Evolutionary conservation across 2,329 filamentous ascomycete species (phyloP).

Genomic region (Trichoderma sp.): DNA sequence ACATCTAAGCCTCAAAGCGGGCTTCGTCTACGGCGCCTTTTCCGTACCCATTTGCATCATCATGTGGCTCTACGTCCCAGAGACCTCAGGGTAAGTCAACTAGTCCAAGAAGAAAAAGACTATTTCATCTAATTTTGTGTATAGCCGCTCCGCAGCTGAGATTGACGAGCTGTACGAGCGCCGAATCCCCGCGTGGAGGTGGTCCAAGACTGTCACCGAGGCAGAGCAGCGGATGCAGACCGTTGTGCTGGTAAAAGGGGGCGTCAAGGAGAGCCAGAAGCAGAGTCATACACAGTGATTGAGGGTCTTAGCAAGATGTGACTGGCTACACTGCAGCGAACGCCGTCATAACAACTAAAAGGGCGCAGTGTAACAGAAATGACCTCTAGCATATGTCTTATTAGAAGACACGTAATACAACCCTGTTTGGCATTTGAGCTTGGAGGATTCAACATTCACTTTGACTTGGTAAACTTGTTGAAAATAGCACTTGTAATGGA

Average conservation of each 20-base stretch:
- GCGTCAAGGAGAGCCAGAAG: background rate
- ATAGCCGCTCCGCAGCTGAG: background rate
- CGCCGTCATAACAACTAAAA: background rate
- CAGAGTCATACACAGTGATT: background rate
- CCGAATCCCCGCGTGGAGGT: background rate
- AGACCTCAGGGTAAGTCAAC: background rate
- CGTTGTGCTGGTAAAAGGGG: background rate
- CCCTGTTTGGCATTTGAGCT: too few relatives aligned
- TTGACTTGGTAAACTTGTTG: too few relatives aligned
- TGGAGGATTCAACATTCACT: too few relatives aligned
- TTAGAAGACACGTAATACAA: background rate
- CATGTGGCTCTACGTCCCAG: background rate
- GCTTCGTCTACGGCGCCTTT: background rate
- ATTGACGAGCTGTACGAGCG: background rate
- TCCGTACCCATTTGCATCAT: background rate
- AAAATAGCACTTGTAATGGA: background rate
- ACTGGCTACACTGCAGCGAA: background rate
- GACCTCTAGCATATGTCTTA: background rate
- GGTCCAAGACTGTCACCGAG: background rate
- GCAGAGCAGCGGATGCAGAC: background rate
- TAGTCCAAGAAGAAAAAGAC: background rate
- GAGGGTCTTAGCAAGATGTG: background rate
- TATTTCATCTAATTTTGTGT: background rate
- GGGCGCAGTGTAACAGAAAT: background rate
- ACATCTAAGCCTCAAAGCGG: background rate